phyloP scores from a whole-genome alignment of 2,329 filamentous ascomycete species.

The Paracoccidioides brasiliensis region DNA sequence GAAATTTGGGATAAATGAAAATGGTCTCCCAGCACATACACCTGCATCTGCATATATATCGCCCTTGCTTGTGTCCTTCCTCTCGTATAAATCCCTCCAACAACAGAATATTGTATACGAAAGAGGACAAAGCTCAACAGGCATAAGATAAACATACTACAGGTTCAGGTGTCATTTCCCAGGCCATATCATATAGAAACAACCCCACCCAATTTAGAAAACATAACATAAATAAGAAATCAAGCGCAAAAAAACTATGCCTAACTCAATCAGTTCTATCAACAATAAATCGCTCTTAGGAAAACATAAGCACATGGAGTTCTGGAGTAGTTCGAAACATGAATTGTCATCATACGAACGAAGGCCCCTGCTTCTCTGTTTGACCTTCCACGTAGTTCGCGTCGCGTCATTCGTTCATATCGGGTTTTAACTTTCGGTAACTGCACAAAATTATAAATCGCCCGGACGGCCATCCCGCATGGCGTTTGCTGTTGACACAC shows the following conservation, averaged over 20 bases:
- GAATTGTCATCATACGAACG: neutral
- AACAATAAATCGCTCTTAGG: neutral
- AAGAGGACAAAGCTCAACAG: neutral
- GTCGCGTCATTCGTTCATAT: neutral
- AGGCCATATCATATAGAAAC: neutral
- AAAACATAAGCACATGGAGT: neutral
- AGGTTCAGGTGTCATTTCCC: neutral
- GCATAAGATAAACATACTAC: neutral
- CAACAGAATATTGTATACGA: neutral
- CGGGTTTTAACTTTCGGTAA: neutral
- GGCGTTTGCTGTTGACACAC: slow-evolving; percentile 1
- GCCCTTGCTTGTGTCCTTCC: neutral
- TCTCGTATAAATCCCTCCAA: neutral
- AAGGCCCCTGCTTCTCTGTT: neutral
- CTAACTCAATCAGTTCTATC: slow-evolving; percentile 1
- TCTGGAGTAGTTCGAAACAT: neutral
- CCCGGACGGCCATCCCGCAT: slow-evolving; percentile 1
- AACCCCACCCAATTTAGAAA: neutral
- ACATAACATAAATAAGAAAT: neutral
- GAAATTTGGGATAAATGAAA: slow-evolving; percentile 13
- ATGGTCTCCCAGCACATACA: slow-evolving; percentile 2
- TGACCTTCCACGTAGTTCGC: neutral
- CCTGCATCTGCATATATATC: neutral
- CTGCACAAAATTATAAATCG: neutral
- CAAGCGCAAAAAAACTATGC: neutral